Conservation (phyloP, 352 stramenopile genomes). For the Phytophthora citricola region DNA sequence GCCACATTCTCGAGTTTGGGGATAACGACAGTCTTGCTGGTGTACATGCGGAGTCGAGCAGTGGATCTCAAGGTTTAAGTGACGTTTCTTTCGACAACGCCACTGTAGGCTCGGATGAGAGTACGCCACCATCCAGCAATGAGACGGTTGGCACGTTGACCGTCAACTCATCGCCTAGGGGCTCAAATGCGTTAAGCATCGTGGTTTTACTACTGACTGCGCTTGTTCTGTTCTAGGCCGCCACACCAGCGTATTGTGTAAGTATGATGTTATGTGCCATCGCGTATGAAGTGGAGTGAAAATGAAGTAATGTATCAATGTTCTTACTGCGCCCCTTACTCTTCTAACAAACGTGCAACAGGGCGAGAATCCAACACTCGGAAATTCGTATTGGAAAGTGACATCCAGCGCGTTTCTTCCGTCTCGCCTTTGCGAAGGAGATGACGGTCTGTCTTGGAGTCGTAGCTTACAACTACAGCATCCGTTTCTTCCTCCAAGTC, state of each 20-base stretch:
- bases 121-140: constrained; percentile 1
- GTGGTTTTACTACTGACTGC: neutral
- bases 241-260: constrained; percentile 13
- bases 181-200: neutral
- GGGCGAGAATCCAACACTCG: constrained; percentile 43
- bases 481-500: constrained; percentile 59
- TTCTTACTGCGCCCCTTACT: constrained; percentile 7
- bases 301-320: constrained; percentile 5
- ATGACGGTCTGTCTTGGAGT: constrained; percentile 49
- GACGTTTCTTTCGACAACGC: constrained; percentile 10
- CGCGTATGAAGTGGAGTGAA: constrained; percentile 7
- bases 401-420: constrained; percentile 57
- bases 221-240: constrained; percentile 5
- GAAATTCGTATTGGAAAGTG: constrained; percentile 58
- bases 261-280: constrained; percentile 13
- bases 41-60: constrained; percentile 22
- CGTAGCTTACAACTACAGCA: constrained; percentile 53
- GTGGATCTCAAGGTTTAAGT: neutral
- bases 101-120: constrained; percentile 3
- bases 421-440: constrained; percentile 51
- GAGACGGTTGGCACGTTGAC: constrained; percentile 21
- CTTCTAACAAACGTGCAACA: constrained; percentile 35
- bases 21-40: constrained; percentile 15
- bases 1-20: constrained; percentile 16
- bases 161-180: neutral